phyloP scores from a whole-genome alignment of 1,139 yeast genomes.

The Taphrina wiesneri region DNA sequence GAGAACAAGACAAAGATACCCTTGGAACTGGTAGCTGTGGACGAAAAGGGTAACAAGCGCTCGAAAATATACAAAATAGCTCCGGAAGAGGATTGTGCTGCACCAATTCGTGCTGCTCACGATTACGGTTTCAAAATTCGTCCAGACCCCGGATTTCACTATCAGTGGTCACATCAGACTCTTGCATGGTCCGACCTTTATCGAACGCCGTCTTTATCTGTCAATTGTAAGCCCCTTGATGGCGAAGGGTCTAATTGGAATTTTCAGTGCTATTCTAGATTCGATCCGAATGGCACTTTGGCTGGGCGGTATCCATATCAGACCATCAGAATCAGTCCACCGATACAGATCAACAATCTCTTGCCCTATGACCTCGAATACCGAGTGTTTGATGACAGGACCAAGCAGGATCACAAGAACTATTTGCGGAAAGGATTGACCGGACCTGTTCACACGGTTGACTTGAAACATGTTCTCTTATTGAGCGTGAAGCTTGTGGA shows the following conservation, averaged over 20 bases:
- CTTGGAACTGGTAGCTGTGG: constrained; percentile 52
- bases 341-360: constrained; percentile 78
- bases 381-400: constrained; percentile 72
- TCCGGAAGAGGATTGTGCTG: constrained; percentile 59
- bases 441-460: constrained; percentile 77
- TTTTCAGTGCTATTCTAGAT: constrained; percentile 73
- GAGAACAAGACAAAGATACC: constrained; percentile 71
- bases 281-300: constrained; percentile 52
- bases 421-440: constrained; percentile 62
- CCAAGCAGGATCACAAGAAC: constrained; percentile 71
- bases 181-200: constrained; percentile 68
- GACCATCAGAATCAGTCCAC: constrained; percentile 77
- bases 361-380: constrained; percentile 80
- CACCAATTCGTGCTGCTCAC: constrained; percentile 74
- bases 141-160: constrained; percentile 60
- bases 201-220: constrained; percentile 52
- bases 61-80: constrained; percentile 41
- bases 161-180: constrained; percentile 65
- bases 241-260: constrained; percentile 51
- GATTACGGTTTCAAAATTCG: constrained; percentile 58
- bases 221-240: constrained; percentile 60
- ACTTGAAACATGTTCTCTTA: constrained; percentile 67
- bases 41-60: constrained; percentile 41
- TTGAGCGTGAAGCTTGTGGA: constrained; percentile 69
- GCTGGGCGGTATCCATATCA: constrained; percentile 72